Percentiles rank a stretch among this genome's conserved stretches.
Conservation (phyloP, 2,329 filamentous ascomycete species). For the Drechslerella stenobrocha region DNA sequence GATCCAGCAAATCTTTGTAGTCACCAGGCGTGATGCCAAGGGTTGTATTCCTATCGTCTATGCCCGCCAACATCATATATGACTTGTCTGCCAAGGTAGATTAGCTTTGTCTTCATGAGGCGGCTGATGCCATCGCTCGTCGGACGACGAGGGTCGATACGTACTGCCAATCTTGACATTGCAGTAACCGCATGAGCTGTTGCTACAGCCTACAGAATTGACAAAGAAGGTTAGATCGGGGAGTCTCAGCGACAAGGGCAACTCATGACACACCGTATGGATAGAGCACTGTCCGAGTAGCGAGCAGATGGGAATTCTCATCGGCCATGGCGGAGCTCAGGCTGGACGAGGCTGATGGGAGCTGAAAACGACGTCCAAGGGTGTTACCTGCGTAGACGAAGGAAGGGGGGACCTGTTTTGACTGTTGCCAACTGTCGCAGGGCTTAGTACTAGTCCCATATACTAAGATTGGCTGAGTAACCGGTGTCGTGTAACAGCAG, state of each 20-base stretch:
- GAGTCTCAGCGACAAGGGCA: neutral
- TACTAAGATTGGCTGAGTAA: too few relatives aligned
- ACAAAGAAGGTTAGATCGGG: conserved; percentile 1
- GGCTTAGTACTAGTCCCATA: neutral
- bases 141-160: conserved; percentile 7
- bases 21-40: conserved; percentile 54
- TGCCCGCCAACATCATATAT: conserved; percentile 44
- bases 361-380: neutral
- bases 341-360: neutral
- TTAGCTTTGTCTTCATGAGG: conserved; percentile 6
- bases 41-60: conserved; percentile 15
- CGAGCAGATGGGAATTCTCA: neutral
- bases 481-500: conserved; percentile 1
- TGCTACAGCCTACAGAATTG: conserved; percentile 23
- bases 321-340: neutral
- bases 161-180: conserved; percentile 40
- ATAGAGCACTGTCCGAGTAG: conserved; percentile 8
- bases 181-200: conserved; percentile 44
- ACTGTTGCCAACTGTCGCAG: neutral
- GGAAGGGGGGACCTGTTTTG: neutral
- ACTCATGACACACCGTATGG: conserved; percentile 22
- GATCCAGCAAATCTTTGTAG: conserved; percentile 73
- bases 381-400: neutral
- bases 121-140: too few relatives aligned
- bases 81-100: conserved; percentile 25